Percentiles rank a stretch among this genome's conserved stretches.
These are phyloP conservation scores for Tricholoma sp. DNA, from an alignment of 768 basidiomycete species.

Conservation along the genomic window DNA sequence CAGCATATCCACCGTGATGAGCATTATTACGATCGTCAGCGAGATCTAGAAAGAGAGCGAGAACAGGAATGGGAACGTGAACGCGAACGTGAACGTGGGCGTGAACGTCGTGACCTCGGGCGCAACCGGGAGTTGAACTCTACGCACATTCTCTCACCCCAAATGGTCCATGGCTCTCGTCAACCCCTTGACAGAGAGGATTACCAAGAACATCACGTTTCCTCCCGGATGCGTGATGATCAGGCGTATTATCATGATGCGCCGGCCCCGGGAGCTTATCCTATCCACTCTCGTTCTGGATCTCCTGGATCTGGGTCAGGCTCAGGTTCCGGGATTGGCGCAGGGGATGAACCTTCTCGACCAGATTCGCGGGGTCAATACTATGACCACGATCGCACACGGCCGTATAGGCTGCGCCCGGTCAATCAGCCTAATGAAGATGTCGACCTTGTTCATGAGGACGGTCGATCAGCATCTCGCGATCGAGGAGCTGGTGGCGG, in stretches of 20 bases:
- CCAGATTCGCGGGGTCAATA: slow-evolving; percentile 48
- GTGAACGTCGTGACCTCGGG: slow-evolving; percentile 28
- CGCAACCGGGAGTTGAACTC: slow-evolving; percentile 20
- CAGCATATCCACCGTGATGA: slow-evolving; percentile 64
- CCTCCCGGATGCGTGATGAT: slow-evolving; percentile 33
- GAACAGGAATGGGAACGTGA: slow-evolving; percentile 42
- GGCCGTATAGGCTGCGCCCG: slow-evolving; percentile 49
- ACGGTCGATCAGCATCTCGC: slow-evolving; percentile 38
- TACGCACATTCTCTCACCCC: slow-evolving; percentile 37
- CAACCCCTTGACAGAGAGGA: slow-evolving; percentile 25
- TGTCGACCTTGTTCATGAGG: slow-evolving; percentile 50
- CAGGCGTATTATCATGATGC: slow-evolving; percentile 32
- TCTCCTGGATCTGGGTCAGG: slow-evolving; percentile 56
- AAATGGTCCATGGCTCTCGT: slow-evolving; percentile 30
- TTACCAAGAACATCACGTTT: slow-evolving; percentile 26
- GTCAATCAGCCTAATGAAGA: slow-evolving; percentile 44
- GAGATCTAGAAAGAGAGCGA: slow-evolving; percentile 34
- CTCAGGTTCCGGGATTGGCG: slow-evolving; percentile 34
- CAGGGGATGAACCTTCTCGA: slow-evolving; percentile 41
- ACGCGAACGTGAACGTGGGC: slow-evolving; percentile 33
- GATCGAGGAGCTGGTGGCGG: slow-evolving; percentile 33
- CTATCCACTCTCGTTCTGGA: slow-evolving; percentile 47
- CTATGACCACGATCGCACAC: slow-evolving; percentile 45
- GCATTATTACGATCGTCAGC: slow-evolving; percentile 45
- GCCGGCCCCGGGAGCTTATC: slow-evolving; percentile 26